Base-by-base conservation (phyloP, 441 rosid species). In the Erodium moschatum region DNA sequence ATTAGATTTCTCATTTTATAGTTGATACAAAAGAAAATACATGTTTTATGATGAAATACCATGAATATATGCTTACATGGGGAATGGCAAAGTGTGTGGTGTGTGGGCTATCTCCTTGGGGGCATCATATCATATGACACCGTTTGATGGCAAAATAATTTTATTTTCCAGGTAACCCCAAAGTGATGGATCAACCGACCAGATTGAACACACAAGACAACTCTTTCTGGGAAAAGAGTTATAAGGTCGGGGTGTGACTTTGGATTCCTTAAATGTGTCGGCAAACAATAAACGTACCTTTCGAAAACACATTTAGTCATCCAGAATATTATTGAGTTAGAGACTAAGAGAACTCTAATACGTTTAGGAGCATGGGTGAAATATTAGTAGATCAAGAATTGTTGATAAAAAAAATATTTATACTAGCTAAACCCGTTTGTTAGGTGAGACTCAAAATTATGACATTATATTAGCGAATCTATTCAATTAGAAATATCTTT, bases 61-160 rank as follows among this genome's bases (percentile, higher is more conserved):
- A 76, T 75, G 79, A 67, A 75, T 35, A 3, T 67, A 65, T 67
- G 24, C 6, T 18, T 9, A 58, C 7, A 4, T 58, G 65, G 78
- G 70, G 76, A 71, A 56, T 12, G 58, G 61, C 33, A 11, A 54
- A 52, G 6, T 52, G 16, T 54, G 21, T 6, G 16, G 62, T 16
- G 5, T 54, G 31, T 29, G 31, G 31, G 31, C 19, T 54, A 54
- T 54, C 10, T 19, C 61, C 19, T 54, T 54, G 61, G 61, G 60
- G 61, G 61, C 61, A 54, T 54, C 61, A 54, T 54, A 70, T 13
- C 40, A 3, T 73, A 67, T 63, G 31, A 35, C 40, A 35, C 69
- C 73, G 69, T 74, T 73, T 69, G 74, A 66, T 71, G 74, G 27
- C 63, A 20, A n/a, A 16, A 56, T 27, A 69, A 58, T 58, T 58